Conservation (phyloP, 108 stramenopile species). For the Heterococcus sp. region DNA sequence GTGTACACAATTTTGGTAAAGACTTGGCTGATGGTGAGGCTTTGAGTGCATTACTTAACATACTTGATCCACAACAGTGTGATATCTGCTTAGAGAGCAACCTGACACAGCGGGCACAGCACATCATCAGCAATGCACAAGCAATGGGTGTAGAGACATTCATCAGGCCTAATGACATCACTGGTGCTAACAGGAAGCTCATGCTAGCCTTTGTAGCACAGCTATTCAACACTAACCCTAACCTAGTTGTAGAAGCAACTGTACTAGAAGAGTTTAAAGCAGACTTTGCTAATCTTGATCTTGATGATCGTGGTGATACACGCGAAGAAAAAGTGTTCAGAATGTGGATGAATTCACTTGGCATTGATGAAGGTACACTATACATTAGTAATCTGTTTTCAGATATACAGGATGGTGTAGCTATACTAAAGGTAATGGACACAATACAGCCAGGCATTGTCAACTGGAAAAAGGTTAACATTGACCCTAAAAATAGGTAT, state of each 20-base stretch:
- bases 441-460: constrained; percentile 49
- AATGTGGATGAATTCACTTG: constrained; percentile 63
- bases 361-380: constrained; percentile 35
- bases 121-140: constrained; percentile 50
- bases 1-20: constrained; percentile 41
- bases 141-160: constrained; percentile 50
- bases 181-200: constrained; percentile 56
- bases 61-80: constrained; percentile 34
- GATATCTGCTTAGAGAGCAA: constrained; percentile 12
- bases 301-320: constrained; percentile 48
- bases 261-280: constrained; percentile 48
- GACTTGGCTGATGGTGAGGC: constrained; percentile 54
- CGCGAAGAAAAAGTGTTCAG: constrained; percentile 60
- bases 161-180: constrained; percentile 57
- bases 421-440: constrained; percentile 51
- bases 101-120: constrained; percentile 29
- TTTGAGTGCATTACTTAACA: constrained; percentile 42
- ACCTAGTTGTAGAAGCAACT: constrained; percentile 47
- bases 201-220: constrained; percentile 58
- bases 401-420: constrained; percentile 49
- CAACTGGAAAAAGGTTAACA: constrained; percentile 46
- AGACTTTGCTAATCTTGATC: constrained; percentile 51
- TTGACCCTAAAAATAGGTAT: constrained; percentile 44
- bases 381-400: constrained; percentile 55
- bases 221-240: constrained; percentile 60